Conservation (phyloP, 2,329 filamentous ascomycete genomes). For the Cercospora sp. region DNA sequence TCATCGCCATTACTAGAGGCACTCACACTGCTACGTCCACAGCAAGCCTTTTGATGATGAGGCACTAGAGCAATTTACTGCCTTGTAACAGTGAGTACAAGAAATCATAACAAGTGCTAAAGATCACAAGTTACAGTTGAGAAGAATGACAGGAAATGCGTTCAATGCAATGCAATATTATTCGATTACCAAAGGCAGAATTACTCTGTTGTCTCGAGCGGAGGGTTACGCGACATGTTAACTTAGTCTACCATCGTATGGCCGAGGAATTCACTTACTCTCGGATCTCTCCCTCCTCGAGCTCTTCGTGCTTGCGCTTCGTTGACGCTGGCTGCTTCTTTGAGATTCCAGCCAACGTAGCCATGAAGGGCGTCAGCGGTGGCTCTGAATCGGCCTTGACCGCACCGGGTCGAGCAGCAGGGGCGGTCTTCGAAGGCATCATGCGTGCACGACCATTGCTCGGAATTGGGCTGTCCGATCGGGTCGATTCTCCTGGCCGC, state of each 20-base stretch:
- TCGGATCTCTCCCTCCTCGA: not conserved
- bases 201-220: not conserved
- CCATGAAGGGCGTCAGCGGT: not conserved
- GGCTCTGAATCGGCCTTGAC: not conserved
- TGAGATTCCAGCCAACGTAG: not conserved
- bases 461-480: not conserved
- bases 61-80: not conserved
- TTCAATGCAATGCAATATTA: not conserved
- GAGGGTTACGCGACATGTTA: not conserved
- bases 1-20: not conserved
- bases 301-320: not conserved
- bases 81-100: not conserved
- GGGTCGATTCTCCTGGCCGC: not conserved
- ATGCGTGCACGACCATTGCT: not conserved
- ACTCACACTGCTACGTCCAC: not conserved
- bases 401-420: not conserved
- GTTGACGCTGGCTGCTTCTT: not conserved
- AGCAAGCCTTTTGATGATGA: not conserved
- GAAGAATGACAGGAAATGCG: not conserved
- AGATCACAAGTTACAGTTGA: not conserved
- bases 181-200: not conserved
- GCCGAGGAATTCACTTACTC: not conserved
- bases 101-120: not conserved
- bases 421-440: not conserved
- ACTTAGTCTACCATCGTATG: too few relatives aligned